Evolutionary conservation across 495 filamentous ascomycete species (phyloP).

Genomic region (Tuber aestivum): DNA sequence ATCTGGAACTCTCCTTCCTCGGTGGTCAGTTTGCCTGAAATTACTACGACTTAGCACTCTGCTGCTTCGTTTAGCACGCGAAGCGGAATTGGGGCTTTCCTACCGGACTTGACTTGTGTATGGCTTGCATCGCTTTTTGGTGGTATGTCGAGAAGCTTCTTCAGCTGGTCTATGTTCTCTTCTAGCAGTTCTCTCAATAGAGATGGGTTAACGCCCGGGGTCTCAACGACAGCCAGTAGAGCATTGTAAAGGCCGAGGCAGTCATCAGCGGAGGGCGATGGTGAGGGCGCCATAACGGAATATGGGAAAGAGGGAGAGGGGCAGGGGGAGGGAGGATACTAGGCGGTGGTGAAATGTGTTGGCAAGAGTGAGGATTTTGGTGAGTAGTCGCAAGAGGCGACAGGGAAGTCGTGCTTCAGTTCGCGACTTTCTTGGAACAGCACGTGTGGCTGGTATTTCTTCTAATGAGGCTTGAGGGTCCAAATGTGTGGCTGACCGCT

Average conservation of each 20-base stretch:
- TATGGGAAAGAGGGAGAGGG: constrained; percentile 10
- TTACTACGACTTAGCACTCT: constrained; percentile 18
- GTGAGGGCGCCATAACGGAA: constrained; percentile 25
- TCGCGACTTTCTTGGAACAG: constrained; percentile 25
- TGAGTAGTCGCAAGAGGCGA: constrained; percentile 23
- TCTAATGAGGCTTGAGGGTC: constrained; percentile 13
- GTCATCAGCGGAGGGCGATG: constrained; percentile 26
- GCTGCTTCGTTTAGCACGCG: constrained; percentile 10
- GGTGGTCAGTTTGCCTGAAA: constrained; percentile 62
- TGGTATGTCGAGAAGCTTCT: constrained; percentile 68
- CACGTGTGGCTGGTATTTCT: constrained; percentile 30
- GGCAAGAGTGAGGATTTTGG: constrained; percentile 18
- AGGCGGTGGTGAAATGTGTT: constrained; percentile 22
- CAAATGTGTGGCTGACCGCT: background rate
- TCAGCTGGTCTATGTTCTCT: constrained; percentile 63
- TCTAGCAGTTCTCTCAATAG: constrained; percentile 60
- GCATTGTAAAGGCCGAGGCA: constrained; percentile 21
- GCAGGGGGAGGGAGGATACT: constrained; percentile 15
- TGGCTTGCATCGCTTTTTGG: constrained; percentile 44
- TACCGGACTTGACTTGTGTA: constrained; percentile 54
- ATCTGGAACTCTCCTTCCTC: constrained; percentile 68
- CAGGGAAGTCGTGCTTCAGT: constrained; percentile 32
- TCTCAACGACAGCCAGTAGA: constrained; percentile 29
- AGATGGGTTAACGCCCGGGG: constrained; percentile 21
- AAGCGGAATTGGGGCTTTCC: constrained; percentile 42